phyloP scores from a whole-genome alignment of 306 rosid species.

The Quercus bicolor region DNA sequence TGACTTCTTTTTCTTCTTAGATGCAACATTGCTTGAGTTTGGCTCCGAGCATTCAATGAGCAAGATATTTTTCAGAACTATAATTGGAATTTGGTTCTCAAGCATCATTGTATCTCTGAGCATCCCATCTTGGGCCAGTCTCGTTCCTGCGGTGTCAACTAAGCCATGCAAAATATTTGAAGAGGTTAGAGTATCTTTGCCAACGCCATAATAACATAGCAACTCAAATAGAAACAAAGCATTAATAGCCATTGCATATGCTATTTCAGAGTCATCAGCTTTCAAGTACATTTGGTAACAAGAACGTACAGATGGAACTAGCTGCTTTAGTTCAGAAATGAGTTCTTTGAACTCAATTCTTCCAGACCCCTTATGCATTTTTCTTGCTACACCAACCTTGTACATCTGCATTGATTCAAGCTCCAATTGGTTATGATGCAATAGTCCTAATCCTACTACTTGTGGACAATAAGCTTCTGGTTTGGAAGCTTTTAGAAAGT shows the following conservation, averaged over 20 bases:
- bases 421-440: conserved; percentile 11
- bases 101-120: conserved; percentile 28
- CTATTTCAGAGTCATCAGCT: too few species aligned
- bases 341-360: background rate
- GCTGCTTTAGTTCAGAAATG: background rate
- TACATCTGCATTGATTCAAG: conserved; percentile 27
- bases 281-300: too few species aligned
- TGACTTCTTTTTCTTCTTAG: background rate
- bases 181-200: background rate
- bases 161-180: background rate
- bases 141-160: background rate
- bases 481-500: conserved; percentile 3
- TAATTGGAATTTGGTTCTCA: conserved; percentile 27
- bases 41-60: background rate
- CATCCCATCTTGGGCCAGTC: conserved; percentile 14
- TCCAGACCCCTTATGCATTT: background rate
- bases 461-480: conserved; percentile 29
- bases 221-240: conserved; percentile 18
- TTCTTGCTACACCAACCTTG: conserved; percentile 10
- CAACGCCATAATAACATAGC: conserved; percentile 1
- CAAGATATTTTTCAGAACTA: conserved; percentile 1
- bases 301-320: background rate
- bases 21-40: too few species aligned
- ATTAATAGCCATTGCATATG: background rate
- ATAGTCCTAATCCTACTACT: conserved; percentile 24